Conservation (phyloP, 352 stramenopile genomes). For the Pythium dissimile region DNA sequence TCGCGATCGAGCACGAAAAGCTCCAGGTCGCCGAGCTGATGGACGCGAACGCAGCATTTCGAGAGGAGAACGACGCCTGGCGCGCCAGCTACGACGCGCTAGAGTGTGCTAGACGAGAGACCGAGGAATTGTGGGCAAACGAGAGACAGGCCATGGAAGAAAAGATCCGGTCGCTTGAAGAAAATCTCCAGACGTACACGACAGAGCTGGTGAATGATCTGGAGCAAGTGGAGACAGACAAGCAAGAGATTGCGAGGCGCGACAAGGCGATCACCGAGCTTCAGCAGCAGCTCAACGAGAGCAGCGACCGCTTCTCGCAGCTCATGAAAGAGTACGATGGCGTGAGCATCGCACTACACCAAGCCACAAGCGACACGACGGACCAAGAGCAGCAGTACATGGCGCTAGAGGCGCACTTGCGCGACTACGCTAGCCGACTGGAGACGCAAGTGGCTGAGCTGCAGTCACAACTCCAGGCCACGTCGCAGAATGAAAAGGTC, state of each 20-base stretch:
- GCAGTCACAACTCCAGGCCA: slow-evolving; percentile 24
- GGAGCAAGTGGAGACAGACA: slow-evolving; percentile 53
- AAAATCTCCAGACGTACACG: slow-evolving; percentile 47
- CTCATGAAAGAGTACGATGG: slow-evolving; percentile 52
- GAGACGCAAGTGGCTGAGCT: slow-evolving; percentile 14
- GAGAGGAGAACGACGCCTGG: slow-evolving; percentile 59
- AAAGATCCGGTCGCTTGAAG: slow-evolving; percentile 42
- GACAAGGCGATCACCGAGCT: slow-evolving; percentile 43
- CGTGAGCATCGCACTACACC: slow-evolving; percentile 34
- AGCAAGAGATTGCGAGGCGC: slow-evolving; percentile 22
- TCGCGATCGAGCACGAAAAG: slow-evolving; percentile 65
- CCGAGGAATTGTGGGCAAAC: slow-evolving; percentile 42
- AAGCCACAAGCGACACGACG: slow-evolving; percentile 24
- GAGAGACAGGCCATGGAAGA: slow-evolving; percentile 52
- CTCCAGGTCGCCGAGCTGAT: slow-evolving; percentile 37
- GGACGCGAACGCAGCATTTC: slow-evolving; percentile 39
- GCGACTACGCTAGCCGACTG: slow-evolving; percentile 25
- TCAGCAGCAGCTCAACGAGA: slow-evolving; percentile 50
- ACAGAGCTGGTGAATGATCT: slow-evolving; percentile 44
- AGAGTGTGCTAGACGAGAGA: slow-evolving; percentile 41
- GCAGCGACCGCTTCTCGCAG: slow-evolving; percentile 51
- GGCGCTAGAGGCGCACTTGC: slow-evolving; percentile 27
- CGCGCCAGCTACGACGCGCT: slow-evolving; percentile 55
- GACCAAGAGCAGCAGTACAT: slow-evolving; percentile 23
- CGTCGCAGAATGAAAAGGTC: slow-evolving; percentile 27